These are phyloP conservation scores for Chrysopogon serrulatus DNA, from an alignment of 176 grass and related monocot species.

Conservation along the genomic window DNA sequence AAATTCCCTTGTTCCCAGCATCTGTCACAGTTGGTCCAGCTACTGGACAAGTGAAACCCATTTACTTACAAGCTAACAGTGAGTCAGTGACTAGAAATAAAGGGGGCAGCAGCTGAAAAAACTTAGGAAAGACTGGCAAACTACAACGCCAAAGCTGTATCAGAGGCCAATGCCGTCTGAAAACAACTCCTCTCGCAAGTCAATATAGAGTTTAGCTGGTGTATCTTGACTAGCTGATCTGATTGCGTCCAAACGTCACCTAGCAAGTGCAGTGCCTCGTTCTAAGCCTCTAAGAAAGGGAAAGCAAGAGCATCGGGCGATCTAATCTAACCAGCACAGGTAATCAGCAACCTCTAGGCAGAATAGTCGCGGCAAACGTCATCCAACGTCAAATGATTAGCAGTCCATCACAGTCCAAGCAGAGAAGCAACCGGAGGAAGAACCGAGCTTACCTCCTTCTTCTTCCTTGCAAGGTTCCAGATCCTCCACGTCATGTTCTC, in stretches of 20 bases:
- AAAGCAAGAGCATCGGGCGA: background rate
- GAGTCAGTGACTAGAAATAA: slow-evolving; percentile 7
- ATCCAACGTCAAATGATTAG: background rate
- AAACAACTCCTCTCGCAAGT: background rate
- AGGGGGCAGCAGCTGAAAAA: background rate
- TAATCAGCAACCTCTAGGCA: background rate
- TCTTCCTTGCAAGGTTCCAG: slow-evolving; percentile 99
- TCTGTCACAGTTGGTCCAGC: background rate
- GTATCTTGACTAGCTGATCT: slow-evolving; percentile 9
- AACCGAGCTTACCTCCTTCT: slow-evolving; percentile 69
- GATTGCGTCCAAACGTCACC: slow-evolving; percentile 1
- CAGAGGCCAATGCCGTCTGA: background rate
- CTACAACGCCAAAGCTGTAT: background rate
- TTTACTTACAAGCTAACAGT: slow-evolving; percentile 1
- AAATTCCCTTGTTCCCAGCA: slow-evolving; percentile 5
- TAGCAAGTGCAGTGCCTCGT: background rate
- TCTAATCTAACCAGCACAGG: background rate
- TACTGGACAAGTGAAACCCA: background rate
- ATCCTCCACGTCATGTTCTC: slow-evolving; percentile 99
- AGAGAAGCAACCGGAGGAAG: background rate
- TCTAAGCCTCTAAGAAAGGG: background rate
- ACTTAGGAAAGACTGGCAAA: background rate
- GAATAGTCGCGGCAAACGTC: background rate
- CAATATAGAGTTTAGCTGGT: background rate
- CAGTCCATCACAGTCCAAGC: background rate